phyloP scores from a whole-genome alignment of 139 green algal genomes.

The Volvox africanus region DNA sequence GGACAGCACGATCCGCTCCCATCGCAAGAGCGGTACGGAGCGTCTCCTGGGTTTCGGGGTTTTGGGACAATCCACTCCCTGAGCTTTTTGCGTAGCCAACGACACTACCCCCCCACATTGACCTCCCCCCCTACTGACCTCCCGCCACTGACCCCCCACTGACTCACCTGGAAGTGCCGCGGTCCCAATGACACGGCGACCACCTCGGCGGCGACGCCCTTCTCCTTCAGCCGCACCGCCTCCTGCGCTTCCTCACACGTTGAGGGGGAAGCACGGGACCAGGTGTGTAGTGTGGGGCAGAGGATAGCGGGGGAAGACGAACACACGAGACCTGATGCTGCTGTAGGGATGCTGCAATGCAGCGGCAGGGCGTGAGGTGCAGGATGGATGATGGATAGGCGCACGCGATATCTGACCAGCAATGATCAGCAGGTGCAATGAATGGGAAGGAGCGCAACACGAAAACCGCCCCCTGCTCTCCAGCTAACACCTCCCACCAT shows the following conservation, averaged over 20 bases:
- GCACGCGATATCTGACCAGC: too few relatives aligned
- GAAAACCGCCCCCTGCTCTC: background rate
- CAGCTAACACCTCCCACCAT: background rate
- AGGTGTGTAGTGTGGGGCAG: background rate
- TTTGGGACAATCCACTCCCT: too few relatives aligned
- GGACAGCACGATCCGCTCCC: conserved; percentile 89
- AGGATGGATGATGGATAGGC: too few relatives aligned
- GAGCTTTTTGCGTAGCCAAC: too few relatives aligned
- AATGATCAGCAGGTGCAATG: too few relatives aligned
- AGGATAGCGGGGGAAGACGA: background rate
- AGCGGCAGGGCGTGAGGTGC: too few relatives aligned
- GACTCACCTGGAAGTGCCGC: conserved; percentile 66
- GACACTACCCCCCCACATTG: background rate
- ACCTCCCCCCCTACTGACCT: background rate
- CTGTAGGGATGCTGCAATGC: too few relatives aligned
- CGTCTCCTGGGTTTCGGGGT: conserved; percentile 73
- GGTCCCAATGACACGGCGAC: conserved; percentile 89
- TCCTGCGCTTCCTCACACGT: conserved; percentile 70
- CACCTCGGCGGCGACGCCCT: conserved; percentile 81
- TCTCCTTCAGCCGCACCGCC: conserved; percentile 89
- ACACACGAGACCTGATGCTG: too few relatives aligned
- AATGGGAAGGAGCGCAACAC: too few relatives aligned
- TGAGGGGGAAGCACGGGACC: too few relatives aligned
- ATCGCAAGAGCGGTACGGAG: conserved; percentile 92
- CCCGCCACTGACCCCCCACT: background rate